These are phyloP conservation scores for Byssothecium circinans DNA, from an alignment of 2,329 filamentous ascomycete genomes.

Conservation along the genomic window DNA sequence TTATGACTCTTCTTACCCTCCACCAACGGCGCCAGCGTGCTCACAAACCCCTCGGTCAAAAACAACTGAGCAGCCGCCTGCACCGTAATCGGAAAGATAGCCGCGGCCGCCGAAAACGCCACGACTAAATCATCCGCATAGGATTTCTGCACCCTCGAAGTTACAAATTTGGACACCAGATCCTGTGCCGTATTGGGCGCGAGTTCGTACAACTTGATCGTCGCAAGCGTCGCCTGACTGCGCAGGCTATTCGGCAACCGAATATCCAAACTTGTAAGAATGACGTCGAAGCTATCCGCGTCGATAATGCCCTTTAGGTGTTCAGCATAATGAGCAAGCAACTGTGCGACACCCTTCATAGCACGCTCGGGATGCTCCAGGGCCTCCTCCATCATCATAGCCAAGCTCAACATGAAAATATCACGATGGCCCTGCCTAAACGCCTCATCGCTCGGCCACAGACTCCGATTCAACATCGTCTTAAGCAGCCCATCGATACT, in stretches of 20 bases:
- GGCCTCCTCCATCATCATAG: slow-evolving; percentile 86
- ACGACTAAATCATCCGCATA: slow-evolving; percentile 88
- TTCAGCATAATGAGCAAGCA: slow-evolving; percentile 58
- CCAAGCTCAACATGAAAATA: slow-evolving; percentile 75
- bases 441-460: slow-evolving; percentile 46
- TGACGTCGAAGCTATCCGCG: slow-evolving; percentile 76
- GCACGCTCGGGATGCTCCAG: slow-evolving; percentile 68
- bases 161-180: slow-evolving; percentile 74
- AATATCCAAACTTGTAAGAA: slow-evolving; percentile 85
- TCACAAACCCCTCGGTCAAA: slow-evolving; percentile 83
- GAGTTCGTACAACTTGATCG: slow-evolving; percentile 80
- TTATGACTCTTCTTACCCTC: slow-evolving; percentile 80
- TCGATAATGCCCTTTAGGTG: slow-evolving; percentile 66
- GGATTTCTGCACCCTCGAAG: slow-evolving; percentile 67
- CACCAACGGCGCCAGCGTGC: slow-evolving; percentile 74
- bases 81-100: slow-evolving; percentile 83
- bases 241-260: slow-evolving; percentile 72
- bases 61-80: slow-evolving; percentile 77
- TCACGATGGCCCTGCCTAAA: slow-evolving; percentile 56
- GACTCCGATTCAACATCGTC: slow-evolving; percentile 45
- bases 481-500: slow-evolving; percentile 49
- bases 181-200: slow-evolving; percentile 70
- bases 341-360: slow-evolving; percentile 61
- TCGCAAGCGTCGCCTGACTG: slow-evolving; percentile 78
- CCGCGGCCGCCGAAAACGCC: slow-evolving; percentile 88